phyloP scores from a whole-genome alignment of 2,329 filamentous ascomycete species.

The Botrytis deweyae region DNA sequence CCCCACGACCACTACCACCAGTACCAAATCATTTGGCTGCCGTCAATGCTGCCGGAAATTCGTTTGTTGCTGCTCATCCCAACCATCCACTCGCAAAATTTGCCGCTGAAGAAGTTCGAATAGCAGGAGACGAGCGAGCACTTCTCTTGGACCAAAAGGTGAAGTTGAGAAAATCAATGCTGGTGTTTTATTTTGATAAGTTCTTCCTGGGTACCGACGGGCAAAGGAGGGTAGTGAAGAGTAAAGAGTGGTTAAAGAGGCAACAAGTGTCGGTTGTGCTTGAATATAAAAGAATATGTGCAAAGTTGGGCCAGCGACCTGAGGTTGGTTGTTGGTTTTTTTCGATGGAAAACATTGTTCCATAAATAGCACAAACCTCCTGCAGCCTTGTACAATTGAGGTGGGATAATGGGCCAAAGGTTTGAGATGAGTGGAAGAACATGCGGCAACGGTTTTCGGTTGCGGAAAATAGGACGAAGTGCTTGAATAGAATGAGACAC shows the following conservation, averaged over 20 bases:
- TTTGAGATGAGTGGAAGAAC: not conserved
- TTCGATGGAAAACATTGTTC: not conserved
- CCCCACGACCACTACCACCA: not conserved
- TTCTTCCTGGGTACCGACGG: not conserved
- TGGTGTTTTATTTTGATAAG: not conserved
- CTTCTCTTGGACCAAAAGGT: not conserved
- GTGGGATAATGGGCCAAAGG: not conserved
- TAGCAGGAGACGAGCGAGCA: no score
- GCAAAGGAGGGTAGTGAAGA: no score
- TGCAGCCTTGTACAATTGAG: not conserved
- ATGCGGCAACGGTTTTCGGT: no score
- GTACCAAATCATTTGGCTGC: no score
- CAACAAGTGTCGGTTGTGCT: not conserved
- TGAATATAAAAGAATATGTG: not conserved
- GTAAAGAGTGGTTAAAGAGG: not conserved
- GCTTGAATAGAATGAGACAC: not conserved
- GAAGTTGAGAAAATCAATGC: not conserved
- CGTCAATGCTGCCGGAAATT: not conserved
- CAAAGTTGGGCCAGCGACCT: not conserved
- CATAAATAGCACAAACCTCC: no score
- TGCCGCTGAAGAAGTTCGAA: not conserved
- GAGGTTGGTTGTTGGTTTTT: not conserved
- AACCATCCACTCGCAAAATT: not conserved
- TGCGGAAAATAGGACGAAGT: not conserved
- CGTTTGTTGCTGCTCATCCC: not conserved